Base-by-base conservation (phyloP, 495 filamentous ascomycete species). In the Cryomyces minteri region DNA sequence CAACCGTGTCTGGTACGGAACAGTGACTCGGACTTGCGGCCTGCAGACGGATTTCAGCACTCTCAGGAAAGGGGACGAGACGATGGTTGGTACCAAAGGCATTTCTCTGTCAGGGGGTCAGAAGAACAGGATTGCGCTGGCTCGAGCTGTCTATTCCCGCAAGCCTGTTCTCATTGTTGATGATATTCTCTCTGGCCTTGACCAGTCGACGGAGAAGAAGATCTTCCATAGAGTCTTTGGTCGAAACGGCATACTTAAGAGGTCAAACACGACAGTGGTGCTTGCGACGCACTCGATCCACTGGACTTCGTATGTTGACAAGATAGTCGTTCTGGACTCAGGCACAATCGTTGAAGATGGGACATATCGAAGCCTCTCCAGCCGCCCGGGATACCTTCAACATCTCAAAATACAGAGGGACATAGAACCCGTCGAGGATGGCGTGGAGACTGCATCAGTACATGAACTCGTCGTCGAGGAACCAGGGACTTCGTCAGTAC, bases 201-300 rank as follows among this genome's bases (percentile, higher is more conserved):
- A 68, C 40, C 52, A 53, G 0, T 46, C 51, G 18, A 66, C 68
- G 0, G 61, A 67, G 45, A 48, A 54, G 6, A 50, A 51, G n/a
- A 49, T 68, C n/a, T 52, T 64, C 38, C 25, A 56, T 5, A 59
- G 60, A 18, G 45, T 72, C 2, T 50, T 72, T 25, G 65, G 67
- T 0, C 46, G 50, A 1, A 18, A 51, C 4, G 70, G 71, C 0
- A 32, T 71, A 0, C 51, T 69, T 9, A 48, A 59, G 18, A 44
- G 58, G 44, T 32, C 38, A 9, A 48, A 53, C 2, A 62, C 58
- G 0, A 68, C 70, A 0, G 61, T 70, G 1, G 46, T 73, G 4
- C 41, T 66, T 36, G 58, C 64, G 5, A 65, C 62, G 40, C 47
- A 62, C 31, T 49, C 53, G 6, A 39, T 10, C 31, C 38, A 41